These are phyloP conservation scores for Omphalea diandra DNA, from an alignment of 441 rosid species.

Conservation along the genomic window DNA sequence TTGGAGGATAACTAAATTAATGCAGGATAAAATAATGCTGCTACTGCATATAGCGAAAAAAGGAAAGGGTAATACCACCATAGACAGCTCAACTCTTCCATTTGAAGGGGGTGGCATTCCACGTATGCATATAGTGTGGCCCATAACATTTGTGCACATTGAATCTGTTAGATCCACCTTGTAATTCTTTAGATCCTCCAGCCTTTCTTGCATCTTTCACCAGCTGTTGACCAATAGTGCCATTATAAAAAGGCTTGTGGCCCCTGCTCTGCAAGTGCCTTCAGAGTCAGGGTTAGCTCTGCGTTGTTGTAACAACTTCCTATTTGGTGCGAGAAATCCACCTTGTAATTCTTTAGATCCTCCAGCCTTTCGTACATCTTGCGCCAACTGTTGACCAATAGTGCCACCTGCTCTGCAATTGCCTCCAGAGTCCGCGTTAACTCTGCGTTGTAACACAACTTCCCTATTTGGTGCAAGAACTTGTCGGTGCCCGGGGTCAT, in stretches of 20 bases:
- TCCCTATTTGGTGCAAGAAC: conserved; percentile 72
- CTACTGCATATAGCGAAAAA: neutral
- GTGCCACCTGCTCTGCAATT: conserved; percentile 69
- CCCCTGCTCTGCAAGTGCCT: conserved; percentile 63
- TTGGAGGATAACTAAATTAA: neutral
- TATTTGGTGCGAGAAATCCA: conserved; percentile 76
- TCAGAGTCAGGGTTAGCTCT: conserved; percentile 59
- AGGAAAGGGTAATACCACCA: conserved; percentile 35
- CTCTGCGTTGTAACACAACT: conserved; percentile 55
- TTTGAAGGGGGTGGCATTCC: conserved; percentile 95
- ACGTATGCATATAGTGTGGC: conserved; percentile 45
- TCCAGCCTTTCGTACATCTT: conserved; percentile 66
- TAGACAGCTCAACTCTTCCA: conserved; percentile 65
- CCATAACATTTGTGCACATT: conserved; percentile 52
- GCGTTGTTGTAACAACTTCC: conserved; percentile 53
- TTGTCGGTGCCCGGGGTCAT: conserved; percentile 53
- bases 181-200: conserved; percentile 88
- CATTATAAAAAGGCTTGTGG: conserved; percentile 65
- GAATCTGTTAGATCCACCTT: conserved; percentile 57
- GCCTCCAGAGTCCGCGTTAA: conserved; percentile 60
- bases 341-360: conserved; percentile 70
- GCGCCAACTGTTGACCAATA: conserved; percentile 63
- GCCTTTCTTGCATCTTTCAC: conserved; percentile 58
- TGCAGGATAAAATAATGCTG: too few species aligned
- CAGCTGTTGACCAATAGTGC: conserved; percentile 64